A percentile compares a stretch with the other conserved stretches of the same genome.
Evolutionary conservation across 2,329 filamentous ascomycete species (phyloP).

Genomic region (Ophiognomonia clavigignenti-juglandacearum): DNA sequence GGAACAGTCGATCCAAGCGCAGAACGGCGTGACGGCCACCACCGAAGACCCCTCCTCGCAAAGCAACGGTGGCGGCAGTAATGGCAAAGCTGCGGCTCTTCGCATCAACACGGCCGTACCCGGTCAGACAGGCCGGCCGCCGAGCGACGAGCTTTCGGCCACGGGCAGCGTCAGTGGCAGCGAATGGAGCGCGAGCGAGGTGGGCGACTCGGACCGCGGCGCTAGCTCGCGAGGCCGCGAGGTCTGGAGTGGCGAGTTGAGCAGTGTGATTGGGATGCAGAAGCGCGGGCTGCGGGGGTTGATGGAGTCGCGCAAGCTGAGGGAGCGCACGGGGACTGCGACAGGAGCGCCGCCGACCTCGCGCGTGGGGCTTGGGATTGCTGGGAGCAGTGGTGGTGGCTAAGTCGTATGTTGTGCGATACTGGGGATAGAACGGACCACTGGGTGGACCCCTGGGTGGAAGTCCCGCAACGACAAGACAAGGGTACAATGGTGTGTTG

Average conservation of each 20-base stretch:
- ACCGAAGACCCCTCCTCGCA: slow-evolving; percentile 24
- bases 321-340: slow-evolving; percentile 59
- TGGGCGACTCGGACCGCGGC: slow-evolving; percentile 44
- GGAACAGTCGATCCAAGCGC: slow-evolving; percentile 18
- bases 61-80: slow-evolving; percentile 24
- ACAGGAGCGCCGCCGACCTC: slow-evolving; percentile 17
- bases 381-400: slow-evolving; percentile 11
- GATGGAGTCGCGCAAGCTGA: slow-evolving; percentile 88
- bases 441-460: no score
- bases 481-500: no score
- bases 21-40: slow-evolving; percentile 29
- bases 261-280: slow-evolving; percentile 89
- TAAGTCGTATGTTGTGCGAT: not conserved
- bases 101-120: slow-evolving; percentile 44
- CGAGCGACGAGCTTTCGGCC: slow-evolving; percentile 45
- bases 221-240: slow-evolving; percentile 54
- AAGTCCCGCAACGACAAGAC: no score
- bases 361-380: slow-evolving; percentile 14
- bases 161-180: slow-evolving; percentile 47
- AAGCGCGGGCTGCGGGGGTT: slow-evolving; percentile 86
- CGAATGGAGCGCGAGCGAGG: slow-evolving; percentile 49
- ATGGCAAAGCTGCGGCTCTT: slow-evolving; percentile 32
- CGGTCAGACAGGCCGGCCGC: slow-evolving; percentile 29
- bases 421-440: not conserved
- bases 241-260: slow-evolving; percentile 76